Conservation (phyloP, 2,329 filamentous ascomycete species). For the Fusarium nanum region DNA sequence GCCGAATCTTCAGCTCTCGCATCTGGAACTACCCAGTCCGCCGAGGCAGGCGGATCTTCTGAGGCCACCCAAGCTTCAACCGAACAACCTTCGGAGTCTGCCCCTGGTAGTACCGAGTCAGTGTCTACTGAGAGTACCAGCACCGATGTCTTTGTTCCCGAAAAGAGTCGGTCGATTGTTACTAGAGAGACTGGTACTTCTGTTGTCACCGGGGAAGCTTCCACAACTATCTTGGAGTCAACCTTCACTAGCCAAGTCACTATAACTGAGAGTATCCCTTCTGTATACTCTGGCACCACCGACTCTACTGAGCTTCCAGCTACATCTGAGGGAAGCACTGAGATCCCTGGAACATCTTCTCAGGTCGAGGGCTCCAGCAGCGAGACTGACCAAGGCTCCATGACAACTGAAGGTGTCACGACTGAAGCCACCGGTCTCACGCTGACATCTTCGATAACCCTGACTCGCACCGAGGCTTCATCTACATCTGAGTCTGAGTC, state of each 20-base stretch:
- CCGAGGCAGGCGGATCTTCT: conserved; percentile 1
- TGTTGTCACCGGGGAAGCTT: background rate
- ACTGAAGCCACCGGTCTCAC: background rate
- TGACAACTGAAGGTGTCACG: background rate
- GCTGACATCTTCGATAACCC: conserved; percentile 3
- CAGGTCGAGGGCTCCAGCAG: background rate
- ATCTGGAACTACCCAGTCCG: conserved; percentile 9
- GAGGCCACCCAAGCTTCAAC: background rate
- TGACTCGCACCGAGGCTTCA: conserved; percentile 16
- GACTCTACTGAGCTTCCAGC: background rate
- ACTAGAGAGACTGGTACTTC: background rate
- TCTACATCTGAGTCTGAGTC: background rate
- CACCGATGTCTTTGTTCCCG: conserved; percentile 8
- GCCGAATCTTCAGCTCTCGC: conserved; percentile 32
- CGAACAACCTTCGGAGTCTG: conserved; percentile 1
- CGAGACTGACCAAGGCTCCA: conserved; percentile 9
- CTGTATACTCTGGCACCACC: background rate
- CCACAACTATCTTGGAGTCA: conserved; percentile 19
- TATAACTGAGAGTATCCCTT: conserved; percentile 8
- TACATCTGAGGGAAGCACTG: background rate
- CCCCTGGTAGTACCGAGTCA: background rate
- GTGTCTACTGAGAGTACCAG: background rate
- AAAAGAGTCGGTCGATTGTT: conserved; percentile 7
- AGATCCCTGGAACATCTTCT: background rate
- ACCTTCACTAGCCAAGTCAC: conserved; percentile 27